Evolutionary conservation across 331 rosid genomes (phyloP).

Genomic region (Pyrus hybrid): DNA sequence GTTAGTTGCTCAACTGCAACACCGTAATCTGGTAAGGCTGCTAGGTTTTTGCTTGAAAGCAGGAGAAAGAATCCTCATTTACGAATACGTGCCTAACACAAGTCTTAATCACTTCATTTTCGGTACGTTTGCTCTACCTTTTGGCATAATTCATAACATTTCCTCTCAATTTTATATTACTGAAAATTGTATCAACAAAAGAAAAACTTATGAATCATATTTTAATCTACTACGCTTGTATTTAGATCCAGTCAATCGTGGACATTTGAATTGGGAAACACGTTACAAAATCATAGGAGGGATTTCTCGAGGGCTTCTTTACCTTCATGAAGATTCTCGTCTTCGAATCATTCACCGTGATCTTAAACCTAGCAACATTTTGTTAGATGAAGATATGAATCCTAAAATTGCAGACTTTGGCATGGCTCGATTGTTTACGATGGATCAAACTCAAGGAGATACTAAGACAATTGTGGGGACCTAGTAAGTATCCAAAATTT

Average conservation of each 20-base stretch:
- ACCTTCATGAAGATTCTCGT: conserved; percentile 49
- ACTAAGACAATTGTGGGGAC: conserved; percentile 38
- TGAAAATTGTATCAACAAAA: not conserved
- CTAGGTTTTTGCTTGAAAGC: not conserved
- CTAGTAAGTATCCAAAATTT: conserved; percentile 19
- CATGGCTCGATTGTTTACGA: conserved; percentile 32
- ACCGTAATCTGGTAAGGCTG: not conserved
- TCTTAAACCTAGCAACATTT: conserved; percentile 37
- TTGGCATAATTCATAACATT: not conserved
- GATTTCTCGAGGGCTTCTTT: conserved; percentile 39
- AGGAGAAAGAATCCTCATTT: not conserved
- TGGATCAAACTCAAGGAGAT: conserved; percentile 28
- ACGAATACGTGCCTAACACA: not conserved
- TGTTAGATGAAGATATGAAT: conserved; percentile 31
- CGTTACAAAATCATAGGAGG: conserved; percentile 38
- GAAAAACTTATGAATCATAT: not conserved
- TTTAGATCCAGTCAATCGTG: conserved; percentile 20
- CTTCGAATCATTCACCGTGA: conserved; percentile 36
- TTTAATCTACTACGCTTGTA: not conserved
- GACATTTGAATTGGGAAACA: conserved; percentile 16
- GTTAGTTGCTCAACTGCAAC: not conserved
- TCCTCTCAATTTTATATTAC: not conserved
- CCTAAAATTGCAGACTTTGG: conserved; percentile 57
- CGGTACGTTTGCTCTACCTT: not conserved
- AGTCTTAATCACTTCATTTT: not conserved